Evolutionary conservation across 179 eudicot genomes (phyloP).

Genomic region (Actinidia arguta): DNA sequence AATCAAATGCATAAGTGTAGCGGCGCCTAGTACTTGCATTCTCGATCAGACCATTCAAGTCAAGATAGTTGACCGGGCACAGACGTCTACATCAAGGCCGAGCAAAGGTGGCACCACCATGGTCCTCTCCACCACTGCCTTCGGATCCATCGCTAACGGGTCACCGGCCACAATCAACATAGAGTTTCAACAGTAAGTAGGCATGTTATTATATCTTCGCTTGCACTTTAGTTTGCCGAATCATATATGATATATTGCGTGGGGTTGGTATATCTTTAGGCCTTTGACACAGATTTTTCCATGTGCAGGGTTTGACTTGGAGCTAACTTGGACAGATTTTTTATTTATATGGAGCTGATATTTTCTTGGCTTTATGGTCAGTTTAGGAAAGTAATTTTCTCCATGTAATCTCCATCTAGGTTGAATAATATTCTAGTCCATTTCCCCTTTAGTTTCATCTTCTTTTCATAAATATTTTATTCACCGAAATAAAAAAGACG

Average conservation of each 20-base stretch:
- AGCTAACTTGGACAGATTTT: background rate
- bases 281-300: conserved; percentile 2
- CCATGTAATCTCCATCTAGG: too few relatives aligned
- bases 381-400: too few relatives aligned
- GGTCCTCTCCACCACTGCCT: conserved; percentile 52
- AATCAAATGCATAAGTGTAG: conserved; percentile 46
- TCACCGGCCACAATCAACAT: conserved; percentile 38
- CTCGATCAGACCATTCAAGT: conserved; percentile 43
- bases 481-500: too few relatives aligned
- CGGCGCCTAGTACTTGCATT: conserved; percentile 33
- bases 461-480: too few relatives aligned
- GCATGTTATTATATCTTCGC: background rate
- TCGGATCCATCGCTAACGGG: conserved; percentile 34
- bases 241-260: too few relatives aligned
- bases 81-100: conserved; percentile 44
- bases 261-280: too few relatives aligned
- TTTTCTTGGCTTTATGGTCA: too few relatives aligned
- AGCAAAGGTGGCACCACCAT: conserved; percentile 41
- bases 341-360: too few relatives aligned
- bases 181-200: conserved; percentile 47
- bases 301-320: conserved; percentile 19
- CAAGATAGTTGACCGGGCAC: conserved; percentile 50
- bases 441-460: too few relatives aligned
- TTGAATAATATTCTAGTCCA: too few relatives aligned
- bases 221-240: rapidly evolving